Evolutionary conservation across 192 early-diverging fungal species (phyloP), one percentile per base, ranked within the genome.

Genomic region (Fimicolochytrium jonesii): DNA sequence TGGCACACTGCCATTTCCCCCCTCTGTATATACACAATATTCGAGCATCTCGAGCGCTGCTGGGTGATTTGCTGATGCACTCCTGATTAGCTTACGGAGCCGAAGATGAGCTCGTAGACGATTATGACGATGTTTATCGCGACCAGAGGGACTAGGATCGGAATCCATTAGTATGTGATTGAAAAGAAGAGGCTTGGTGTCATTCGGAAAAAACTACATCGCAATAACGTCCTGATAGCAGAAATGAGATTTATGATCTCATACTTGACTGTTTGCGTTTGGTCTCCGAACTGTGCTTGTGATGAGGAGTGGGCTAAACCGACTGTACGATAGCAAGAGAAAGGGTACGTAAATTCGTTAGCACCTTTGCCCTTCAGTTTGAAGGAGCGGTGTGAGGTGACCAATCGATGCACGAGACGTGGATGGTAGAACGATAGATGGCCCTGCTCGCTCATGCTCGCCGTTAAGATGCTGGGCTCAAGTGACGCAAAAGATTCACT

Each of bases 191-290:
- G 26, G 9, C 6, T 53, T 9, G 6, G 5, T 13, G 51, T 9
- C 6, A 53, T 17, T 11, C 22, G 18, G n/a, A 33, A 17, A 10
- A 26, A 73, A 85, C 52, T 85, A 92, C 90, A 87, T 79, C 92
- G 72, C 78, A 93, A 86, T 43, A 95, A 73, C 36, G 91, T 95
- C 63, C 93, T 81, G 36, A 93, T 87, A 0, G 93, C 91, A 0
- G 90, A 90, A 56, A 95, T 94, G 35, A 95, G 80, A 69, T 88
- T 88, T 70, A 95, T 82, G 34, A 95, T 61, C 65, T 88, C 88
- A 47, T 82, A 78, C 67, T 91, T 92, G 30, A 95, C 61, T 13
- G 86, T 84, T 55, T 87, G 80, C 22, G 77, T 73, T 66, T 82
- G 74, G 41, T 86, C 84, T 31, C 85, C 83, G 57, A 87, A 85